Base-by-base conservation (phyloP, 306 rosid species). In the Nissolia schottii region DNA sequence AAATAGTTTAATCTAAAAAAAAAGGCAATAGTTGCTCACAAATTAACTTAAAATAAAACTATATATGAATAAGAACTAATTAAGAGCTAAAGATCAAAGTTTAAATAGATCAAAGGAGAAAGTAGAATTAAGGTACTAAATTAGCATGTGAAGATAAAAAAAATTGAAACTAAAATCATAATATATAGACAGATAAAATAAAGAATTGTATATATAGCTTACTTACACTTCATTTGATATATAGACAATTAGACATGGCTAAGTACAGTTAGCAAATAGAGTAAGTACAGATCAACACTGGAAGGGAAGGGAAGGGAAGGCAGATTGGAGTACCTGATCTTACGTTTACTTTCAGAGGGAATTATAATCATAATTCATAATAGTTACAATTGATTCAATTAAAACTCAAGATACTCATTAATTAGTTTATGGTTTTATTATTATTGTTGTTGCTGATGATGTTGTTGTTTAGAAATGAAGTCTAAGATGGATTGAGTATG, bases 291-390 rank as follows among this genome's bases (percentile, higher is more conserved):
- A 28, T 11, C 14, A 31, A 14, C 49, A 19, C 40, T n/a, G 6
- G 16, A 7, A 53, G 25, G 34, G 51, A 51, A 53, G 25, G 6
- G 16, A 7, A 53, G 25, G 34, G 51, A 51, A 53, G 25, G 14
- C 8, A 53, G 51, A 29, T 69, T 69, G 74, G 9, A 35, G 65
- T 70, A 65, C 41, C 9, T 50, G 13, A 22, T 53, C 79, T 28
- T 11, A 27, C 24, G 16, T 34, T 43, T 48, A 1, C 54, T 31
- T 31, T 9, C 6, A 43, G 57, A n/a, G 65, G 9, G 73, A 64
- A 34, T n/a, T 51, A 43, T 46, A 74, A 48, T 16, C 73, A 57
- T 41, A 27, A 40, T 55, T 16, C 73, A 57, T 41, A 27, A 40
- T 43, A 19, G 28, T 41, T 19, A 14, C 14, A 11, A 64, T 18